Percentiles rank a stretch among this genome's conserved stretches.
These are phyloP conservation scores for Cordyceps cicadae DNA, from an alignment of 2,329 filamentous ascomycete species.

Conservation along the genomic window DNA sequence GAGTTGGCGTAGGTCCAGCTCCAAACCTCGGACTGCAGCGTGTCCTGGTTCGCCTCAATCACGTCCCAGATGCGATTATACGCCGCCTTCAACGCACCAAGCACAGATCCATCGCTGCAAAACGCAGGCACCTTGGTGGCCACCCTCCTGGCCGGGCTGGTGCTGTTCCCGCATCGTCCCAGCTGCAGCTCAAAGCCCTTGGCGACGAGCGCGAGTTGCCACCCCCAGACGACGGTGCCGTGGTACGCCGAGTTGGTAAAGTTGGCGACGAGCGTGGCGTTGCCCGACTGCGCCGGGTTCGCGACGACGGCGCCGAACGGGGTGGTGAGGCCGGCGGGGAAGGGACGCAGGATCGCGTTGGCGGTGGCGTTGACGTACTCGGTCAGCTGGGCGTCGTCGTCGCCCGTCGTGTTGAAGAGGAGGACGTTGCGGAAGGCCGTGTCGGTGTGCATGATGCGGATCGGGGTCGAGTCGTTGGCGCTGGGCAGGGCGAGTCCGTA, in stretches of 20 bases:
- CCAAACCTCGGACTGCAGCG: conserved; percentile 54
- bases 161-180: conserved; percentile 33
- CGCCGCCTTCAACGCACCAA: conserved; percentile 33
- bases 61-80: conserved; percentile 55
- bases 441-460: conserved; percentile 55
- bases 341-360: conserved; percentile 47
- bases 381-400: conserved; percentile 40
- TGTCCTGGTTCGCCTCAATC: conserved; percentile 44
- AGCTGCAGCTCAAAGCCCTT: conserved; percentile 51
- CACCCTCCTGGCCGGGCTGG: background rate
- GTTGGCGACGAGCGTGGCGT: conserved; percentile 37
- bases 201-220: conserved; percentile 58
- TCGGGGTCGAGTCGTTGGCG: conserved; percentile 37
- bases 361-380: conserved; percentile 48
- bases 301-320: conserved; percentile 50
- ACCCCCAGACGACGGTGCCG: conserved; percentile 57
- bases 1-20: conserved; percentile 45
- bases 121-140: conserved; percentile 32
- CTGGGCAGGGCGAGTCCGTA: conserved; percentile 51
- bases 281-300: conserved; percentile 49
- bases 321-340: conserved; percentile 50
- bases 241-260: conserved; percentile 52
- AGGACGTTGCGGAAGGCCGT: conserved; percentile 56
- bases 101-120: conserved; percentile 37
- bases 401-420: conserved; percentile 46